Percentiles rank a stretch among this genome's conserved stretches.
Evolutionary conservation across 2,329 filamentous ascomycete genomes (phyloP).

Genomic region (Xylaria polymorpha): DNA sequence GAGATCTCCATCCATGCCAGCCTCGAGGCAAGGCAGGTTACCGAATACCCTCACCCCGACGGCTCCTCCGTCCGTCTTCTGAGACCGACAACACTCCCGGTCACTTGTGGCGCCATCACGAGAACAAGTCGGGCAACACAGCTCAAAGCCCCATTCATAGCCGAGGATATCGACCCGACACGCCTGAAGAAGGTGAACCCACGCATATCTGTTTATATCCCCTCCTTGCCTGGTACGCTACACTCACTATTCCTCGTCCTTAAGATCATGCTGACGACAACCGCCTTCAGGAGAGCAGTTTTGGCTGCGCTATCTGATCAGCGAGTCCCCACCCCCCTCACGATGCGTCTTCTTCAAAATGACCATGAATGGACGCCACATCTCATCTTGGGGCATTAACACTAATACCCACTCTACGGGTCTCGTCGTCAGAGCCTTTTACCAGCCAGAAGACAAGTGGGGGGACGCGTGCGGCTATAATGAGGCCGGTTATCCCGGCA

Average conservation of each 20-base stretch:
- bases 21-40: constrained; percentile 54
- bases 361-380: constrained; percentile 63
- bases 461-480: constrained; percentile 54
- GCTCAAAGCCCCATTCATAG: constrained; percentile 41
- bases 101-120: constrained; percentile 22
- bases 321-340: constrained; percentile 49
- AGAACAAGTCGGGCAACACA: constrained; percentile 23
- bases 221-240: constrained; percentile 62
- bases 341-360: constrained; percentile 66
- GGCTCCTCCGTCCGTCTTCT: constrained; percentile 57
- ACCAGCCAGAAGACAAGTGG: constrained; percentile 59
- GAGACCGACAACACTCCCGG: constrained; percentile 33
- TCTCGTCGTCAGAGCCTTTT: constrained; percentile 60
- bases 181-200: constrained; percentile 54
- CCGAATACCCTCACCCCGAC: constrained; percentile 68
- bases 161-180: constrained; percentile 46
- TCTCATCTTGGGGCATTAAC: constrained; percentile 65
- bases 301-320: constrained; percentile 61
- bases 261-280: constrained; percentile 11
- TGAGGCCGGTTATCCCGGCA: constrained; percentile 52
- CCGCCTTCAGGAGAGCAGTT: constrained; percentile 61
- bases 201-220: constrained; percentile 66
- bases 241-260: background rate
- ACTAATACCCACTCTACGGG: constrained; percentile 52
- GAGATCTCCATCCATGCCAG: constrained; percentile 58